These are phyloP conservation scores for Cladosporium sp. DNA, from an alignment of 2,329 filamentous ascomycete species.

Conservation along the genomic window DNA sequence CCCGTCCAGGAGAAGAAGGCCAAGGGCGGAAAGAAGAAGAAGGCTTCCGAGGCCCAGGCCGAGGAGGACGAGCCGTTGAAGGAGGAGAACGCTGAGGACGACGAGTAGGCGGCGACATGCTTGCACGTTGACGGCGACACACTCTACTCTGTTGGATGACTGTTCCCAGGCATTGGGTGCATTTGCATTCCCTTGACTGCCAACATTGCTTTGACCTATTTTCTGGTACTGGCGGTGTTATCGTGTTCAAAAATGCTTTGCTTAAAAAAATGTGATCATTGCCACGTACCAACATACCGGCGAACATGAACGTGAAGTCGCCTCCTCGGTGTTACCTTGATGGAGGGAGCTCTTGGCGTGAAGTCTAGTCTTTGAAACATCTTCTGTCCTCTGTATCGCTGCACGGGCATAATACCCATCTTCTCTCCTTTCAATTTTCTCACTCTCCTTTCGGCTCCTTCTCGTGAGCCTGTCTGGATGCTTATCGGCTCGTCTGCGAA, in stretches of 20 bases:
- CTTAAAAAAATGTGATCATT: not conserved
- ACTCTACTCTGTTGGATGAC: not conserved
- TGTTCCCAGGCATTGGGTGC: not conserved
- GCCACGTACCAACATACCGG: not conserved
- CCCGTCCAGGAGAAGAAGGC: conserved; percentile 1
- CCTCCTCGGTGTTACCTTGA: not conserved
- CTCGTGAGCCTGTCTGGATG: conserved; percentile 23
- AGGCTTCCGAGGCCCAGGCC: conserved; percentile 21
- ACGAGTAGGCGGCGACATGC: conserved; percentile 1
- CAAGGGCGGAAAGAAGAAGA: conserved; percentile 22
- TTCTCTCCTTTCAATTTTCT: not conserved
- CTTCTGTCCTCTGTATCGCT: conserved; percentile 3
- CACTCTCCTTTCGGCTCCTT: conserved; percentile 2
- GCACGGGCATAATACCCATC: not conserved
- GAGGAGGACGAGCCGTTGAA: conserved; percentile 4
- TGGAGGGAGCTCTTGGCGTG: conserved; percentile 1
- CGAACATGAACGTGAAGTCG: not conserved
- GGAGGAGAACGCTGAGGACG: conserved; percentile 18
- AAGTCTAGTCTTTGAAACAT: conserved; percentile 9
- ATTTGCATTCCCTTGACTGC: not conserved
- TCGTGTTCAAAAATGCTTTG: not conserved
- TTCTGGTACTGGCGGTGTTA: not conserved
- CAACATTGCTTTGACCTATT: not conserved
- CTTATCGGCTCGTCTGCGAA: conserved; percentile 19
- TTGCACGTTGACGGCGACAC: not conserved